Evolutionary conservation across 1,284 basidiomycete genomes (phyloP).

Genomic region (Cerioporus squamosus): DNA sequence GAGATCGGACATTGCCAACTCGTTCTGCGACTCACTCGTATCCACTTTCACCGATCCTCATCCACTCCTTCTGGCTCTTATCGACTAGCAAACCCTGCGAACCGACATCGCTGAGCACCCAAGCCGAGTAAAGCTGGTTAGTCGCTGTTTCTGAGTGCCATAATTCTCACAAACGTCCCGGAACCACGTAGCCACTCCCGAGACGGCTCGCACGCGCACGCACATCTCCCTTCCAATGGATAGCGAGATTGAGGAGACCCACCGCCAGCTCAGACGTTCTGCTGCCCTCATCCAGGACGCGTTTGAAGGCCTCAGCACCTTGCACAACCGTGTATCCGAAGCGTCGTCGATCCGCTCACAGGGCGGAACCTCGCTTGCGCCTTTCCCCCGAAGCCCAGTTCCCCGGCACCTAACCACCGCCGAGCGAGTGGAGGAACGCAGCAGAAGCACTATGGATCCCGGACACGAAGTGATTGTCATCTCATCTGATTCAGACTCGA

Average conservation of each 20-base stretch:
- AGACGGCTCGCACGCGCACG: background rate
- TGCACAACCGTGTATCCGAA: constrained; percentile 15
- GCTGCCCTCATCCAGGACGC: constrained; percentile 20
- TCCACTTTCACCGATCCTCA: no score
- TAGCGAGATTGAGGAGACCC: constrained; percentile 22
- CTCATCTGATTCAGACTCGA: constrained; percentile 17
- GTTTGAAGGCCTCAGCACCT: constrained; percentile 18
- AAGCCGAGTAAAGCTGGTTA: no score
- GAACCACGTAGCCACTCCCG: background rate
- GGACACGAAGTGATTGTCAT: constrained; percentile 34
- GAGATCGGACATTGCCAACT: no score
- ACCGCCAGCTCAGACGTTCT: constrained; percentile 17
- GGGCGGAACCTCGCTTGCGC: background rate
- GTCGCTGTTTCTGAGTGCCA: no score
- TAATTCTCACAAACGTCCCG: background rate
- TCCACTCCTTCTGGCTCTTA: no score
- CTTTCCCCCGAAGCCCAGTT: background rate
- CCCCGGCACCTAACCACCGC: background rate
- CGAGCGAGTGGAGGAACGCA: background rate
- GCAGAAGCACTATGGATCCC: constrained; percentile 30
- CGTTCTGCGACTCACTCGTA: no score
- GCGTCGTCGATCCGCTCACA: constrained; percentile 6
- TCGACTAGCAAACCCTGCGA: no score
- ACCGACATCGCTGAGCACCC: no score
- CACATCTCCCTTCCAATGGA: constrained; percentile 6